These are phyloP conservation scores for Nemania abortiva DNA, from an alignment of 2,329 filamentous ascomycete species.

Conservation along the genomic window DNA sequence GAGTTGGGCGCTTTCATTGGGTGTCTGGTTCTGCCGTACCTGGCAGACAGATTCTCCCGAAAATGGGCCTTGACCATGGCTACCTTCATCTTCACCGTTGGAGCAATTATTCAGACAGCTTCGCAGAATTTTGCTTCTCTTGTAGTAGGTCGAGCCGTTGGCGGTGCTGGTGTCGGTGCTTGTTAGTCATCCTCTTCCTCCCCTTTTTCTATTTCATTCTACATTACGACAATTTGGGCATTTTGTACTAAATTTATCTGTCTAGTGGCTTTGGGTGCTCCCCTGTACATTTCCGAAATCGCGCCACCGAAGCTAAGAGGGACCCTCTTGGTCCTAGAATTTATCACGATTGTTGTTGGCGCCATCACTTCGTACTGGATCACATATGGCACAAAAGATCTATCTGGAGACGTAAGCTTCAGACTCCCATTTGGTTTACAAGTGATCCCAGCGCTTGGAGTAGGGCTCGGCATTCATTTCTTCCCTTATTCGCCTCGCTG, in stretches of 20 bases:
- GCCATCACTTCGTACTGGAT: conserved; percentile 43
- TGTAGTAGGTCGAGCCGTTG: conserved; percentile 63
- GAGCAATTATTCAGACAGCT: conserved; percentile 10
- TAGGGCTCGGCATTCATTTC: conserved; percentile 52
- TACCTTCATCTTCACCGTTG: conserved; percentile 2
- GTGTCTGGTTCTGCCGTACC: conserved; percentile 60
- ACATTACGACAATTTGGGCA: background rate
- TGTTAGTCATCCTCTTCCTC: conserved; percentile 6
- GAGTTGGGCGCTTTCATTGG: conserved; percentile 68
- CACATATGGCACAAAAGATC: conserved; percentile 41
- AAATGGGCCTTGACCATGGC: background rate
- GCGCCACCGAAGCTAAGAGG: conserved; percentile 42
- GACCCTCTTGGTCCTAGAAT: conserved; percentile 37
- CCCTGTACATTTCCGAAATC: conserved; percentile 46
- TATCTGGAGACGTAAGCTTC: conserved; percentile 36
- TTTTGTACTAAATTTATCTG: background rate
- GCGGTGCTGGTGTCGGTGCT: conserved; percentile 60
- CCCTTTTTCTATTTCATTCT: background rate
- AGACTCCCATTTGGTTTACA: conserved; percentile 51
- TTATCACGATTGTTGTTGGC: conserved; percentile 47
- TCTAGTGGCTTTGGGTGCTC: conserved; percentile 19
- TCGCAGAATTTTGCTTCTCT: background rate
- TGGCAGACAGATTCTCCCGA: conserved; percentile 8
- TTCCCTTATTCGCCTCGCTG: conserved; percentile 69
- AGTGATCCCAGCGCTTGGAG: conserved; percentile 45